phyloP scores from a whole-genome alignment of 495 filamentous ascomycete genomes.

The Alectoria sarmentosa region DNA sequence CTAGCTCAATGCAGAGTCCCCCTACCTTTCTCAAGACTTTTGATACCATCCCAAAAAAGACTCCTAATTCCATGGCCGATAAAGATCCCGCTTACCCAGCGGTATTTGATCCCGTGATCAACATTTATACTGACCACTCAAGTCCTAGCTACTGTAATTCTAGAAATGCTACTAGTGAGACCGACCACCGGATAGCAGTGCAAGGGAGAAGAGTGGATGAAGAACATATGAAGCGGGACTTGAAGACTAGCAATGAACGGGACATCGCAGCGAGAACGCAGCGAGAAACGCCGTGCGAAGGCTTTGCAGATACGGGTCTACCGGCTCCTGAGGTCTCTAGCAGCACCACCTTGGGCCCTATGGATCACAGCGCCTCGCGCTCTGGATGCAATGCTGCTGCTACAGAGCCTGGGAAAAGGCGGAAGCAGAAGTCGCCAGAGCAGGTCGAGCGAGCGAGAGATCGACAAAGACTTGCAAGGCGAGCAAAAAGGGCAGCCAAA shows the following conservation, averaged over 20 bases:
- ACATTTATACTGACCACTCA: too few relatives aligned
- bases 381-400: neutral
- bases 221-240: neutral
- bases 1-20: neutral
- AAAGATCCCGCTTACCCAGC: too few relatives aligned
- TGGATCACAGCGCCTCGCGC: neutral
- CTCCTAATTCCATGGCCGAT: too few relatives aligned
- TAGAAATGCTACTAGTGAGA: neutral
- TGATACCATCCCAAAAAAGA: neutral
- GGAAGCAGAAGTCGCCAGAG: neutral
- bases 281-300: neutral
- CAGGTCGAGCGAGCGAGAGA: neutral
- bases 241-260: neutral
- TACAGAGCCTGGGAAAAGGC: neutral
- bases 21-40: neutral
- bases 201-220: neutral
- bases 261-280: neutral
- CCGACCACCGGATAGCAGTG: neutral
- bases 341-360: neutral
- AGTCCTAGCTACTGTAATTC: too few relatives aligned
- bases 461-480: neutral
- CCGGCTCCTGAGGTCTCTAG: neutral
- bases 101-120: too few relatives aligned
- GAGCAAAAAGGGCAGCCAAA: neutral
- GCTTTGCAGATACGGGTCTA: neutral